A percentile compares a stretch with the other conserved stretches of the same genome.
Evolutionary conservation across 2,329 filamentous ascomycete genomes (phyloP).

Genomic region (Ceratocystis papillata): DNA sequence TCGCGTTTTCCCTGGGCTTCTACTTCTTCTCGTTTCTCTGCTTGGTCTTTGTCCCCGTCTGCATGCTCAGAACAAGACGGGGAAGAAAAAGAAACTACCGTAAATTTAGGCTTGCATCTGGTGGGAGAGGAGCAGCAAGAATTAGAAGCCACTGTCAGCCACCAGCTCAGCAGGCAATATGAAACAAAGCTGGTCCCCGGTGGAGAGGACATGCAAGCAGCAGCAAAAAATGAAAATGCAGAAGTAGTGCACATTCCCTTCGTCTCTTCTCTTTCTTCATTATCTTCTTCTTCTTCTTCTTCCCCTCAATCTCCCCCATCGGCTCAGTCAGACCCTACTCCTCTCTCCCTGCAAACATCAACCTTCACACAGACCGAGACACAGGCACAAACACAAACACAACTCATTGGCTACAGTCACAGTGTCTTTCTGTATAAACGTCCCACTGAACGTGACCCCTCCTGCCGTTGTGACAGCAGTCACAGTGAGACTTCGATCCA

Average conservation of each 20-base stretch:
- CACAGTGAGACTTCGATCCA: conserved; percentile 14
- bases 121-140: not conserved
- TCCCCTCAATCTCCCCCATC: not conserved
- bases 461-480: conserved; percentile 12
- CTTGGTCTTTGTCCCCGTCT: conserved; percentile 14
- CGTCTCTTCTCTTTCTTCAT: not conserved
- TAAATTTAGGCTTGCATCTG: not conserved
- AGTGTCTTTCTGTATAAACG: not conserved
- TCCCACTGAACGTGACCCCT: conserved; percentile 8
- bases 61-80: not conserved
- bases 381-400: conserved; percentile 18
- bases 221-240: not conserved
- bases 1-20: conserved; percentile 11
- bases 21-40: conserved; percentile 9
- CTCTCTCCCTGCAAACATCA: not conserved
- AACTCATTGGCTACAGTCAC: not conserved
- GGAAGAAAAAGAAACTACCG: not conserved
- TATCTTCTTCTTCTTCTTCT: conserved; percentile 1
- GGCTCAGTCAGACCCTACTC: not conserved
- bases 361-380: conserved; percentile 16
- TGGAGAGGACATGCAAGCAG: not conserved
- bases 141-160: conserved; percentile 7
- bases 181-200: conserved; percentile 11
- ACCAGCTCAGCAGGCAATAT: not conserved
- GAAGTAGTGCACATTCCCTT: not conserved